Percentiles rank a stretch among this genome's conserved stretches.
Evolutionary conservation across 176 grass and related monocot genomes (phyloP).

Genomic region (Oryza officinalis): DNA sequence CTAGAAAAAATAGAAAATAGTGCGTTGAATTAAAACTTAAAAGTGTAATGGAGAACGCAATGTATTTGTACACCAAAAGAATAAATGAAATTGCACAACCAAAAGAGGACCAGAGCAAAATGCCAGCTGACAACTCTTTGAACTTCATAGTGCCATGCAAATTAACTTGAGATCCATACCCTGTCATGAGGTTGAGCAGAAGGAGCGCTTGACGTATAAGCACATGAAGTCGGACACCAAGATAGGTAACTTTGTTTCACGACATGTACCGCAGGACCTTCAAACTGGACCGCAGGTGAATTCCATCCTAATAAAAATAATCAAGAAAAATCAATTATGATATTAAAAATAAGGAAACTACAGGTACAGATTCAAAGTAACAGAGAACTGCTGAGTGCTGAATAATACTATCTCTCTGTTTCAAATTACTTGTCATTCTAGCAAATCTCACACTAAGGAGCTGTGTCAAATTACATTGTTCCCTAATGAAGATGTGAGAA

Average conservation of each 20-base stretch:
- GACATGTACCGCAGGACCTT: slow-evolving; percentile 66
- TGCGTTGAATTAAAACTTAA: neutral
- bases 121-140: slow-evolving; percentile 3
- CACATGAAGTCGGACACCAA: slow-evolving; percentile 85
- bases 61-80: neutral
- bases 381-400: slow-evolving; percentile 21
- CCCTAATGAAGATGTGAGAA: too few relatives aligned
- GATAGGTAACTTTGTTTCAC: slow-evolving; percentile 69
- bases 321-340: slow-evolving; percentile 34
- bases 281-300: slow-evolving; percentile 81
- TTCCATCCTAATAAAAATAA: slow-evolving; percentile 77
- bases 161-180: slow-evolving; percentile 51
- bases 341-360: slow-evolving; percentile 17
- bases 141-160: slow-evolving; percentile 27
- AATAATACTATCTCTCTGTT: neutral
- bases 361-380: slow-evolving; percentile 6
- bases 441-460: too few relatives aligned
- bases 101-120: slow-evolving; percentile 24
- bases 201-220: slow-evolving; percentile 82
- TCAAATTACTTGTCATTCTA: too few relatives aligned
- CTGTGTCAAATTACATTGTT: too few relatives aligned
- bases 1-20: neutral
- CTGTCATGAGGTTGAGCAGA: slow-evolving; percentile 75
- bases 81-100: slow-evolving; percentile 24
- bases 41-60: slow-evolving; percentile 12